Conservation (phyloP, 2,329 filamentous ascomycete genomes). For the Cytospora piceicola region DNA sequence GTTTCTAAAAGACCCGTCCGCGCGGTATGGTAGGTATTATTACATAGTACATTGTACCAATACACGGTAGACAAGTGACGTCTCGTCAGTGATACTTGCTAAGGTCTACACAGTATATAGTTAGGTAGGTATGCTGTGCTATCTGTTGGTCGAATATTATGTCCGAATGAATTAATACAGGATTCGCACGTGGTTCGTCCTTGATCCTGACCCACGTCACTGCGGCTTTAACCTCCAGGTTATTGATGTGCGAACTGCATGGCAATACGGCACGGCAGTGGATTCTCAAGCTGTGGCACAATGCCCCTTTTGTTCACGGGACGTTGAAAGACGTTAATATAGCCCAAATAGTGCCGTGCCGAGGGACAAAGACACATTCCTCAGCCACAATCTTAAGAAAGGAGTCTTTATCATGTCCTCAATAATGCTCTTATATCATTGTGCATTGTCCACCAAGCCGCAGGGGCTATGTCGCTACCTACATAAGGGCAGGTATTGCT, state of each 20-base stretch:
- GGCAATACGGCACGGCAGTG: neutral
- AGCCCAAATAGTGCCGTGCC: neutral
- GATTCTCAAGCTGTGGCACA: neutral
- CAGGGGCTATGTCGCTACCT: neutral
- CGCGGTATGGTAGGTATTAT: too few relatives aligned
- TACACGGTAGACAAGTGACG: neutral
- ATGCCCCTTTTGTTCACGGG: neutral
- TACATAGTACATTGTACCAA: too few relatives aligned
- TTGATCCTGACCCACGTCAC: neutral
- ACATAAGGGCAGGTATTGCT: neutral
- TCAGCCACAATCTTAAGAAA: neutral
- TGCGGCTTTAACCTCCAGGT: neutral
- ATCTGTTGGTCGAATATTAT: neutral
- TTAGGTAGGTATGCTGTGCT: neutral
- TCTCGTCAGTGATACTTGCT: neutral
- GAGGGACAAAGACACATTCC: neutral
- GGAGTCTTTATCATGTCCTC: neutral
- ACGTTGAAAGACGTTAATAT: neutral
- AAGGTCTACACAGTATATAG: too few relatives aligned
- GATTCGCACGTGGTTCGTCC: constrained; percentile 1
- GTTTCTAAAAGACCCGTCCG: too few relatives aligned
- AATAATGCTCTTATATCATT: neutral
- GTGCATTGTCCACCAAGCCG: neutral
- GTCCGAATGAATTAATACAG: neutral
- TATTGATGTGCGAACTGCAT: neutral